Evolutionary conservation across 192 early-diverging fungal species (phyloP).

Genomic region (Umbelopsis ramanniana): DNA sequence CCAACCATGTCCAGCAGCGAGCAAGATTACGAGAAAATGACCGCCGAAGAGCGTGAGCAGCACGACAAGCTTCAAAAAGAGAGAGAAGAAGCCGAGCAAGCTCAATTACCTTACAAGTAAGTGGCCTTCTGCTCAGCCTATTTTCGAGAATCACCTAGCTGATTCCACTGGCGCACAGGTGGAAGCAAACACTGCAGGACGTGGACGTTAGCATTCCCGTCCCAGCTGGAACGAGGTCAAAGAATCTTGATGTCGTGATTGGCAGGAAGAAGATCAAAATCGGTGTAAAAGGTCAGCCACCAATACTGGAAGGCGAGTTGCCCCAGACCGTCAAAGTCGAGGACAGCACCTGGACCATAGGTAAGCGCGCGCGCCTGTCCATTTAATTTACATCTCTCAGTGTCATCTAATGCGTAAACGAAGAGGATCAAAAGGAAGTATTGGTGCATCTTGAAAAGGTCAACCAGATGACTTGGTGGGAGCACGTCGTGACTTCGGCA

Average conservation of each 20-base stretch:
- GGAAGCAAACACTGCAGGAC: conserved; percentile 84
- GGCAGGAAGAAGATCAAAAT: conserved; percentile 69
- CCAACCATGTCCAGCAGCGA: conserved; percentile 8
- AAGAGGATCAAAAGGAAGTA: conserved; percentile 71
- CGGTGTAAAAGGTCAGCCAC: conserved; percentile 70
- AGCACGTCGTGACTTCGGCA: conserved; percentile 78
- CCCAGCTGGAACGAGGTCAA: conserved; percentile 70
- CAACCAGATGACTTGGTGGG: conserved; percentile 88
- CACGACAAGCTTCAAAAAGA: conserved; percentile 44
- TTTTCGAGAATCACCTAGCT: neutral
- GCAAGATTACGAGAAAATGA: conserved; percentile 52
- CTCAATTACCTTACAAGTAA: conserved; percentile 41
- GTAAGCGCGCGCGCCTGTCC: no score
- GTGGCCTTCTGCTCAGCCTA: neutral
- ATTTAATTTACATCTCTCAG: no score
- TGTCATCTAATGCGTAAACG: neutral
- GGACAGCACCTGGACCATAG: conserved; percentile 83
- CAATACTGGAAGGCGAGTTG: conserved; percentile 79
- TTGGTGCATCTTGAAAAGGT: conserved; percentile 83
- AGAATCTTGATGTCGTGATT: conserved; percentile 70
- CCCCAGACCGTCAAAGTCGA: conserved; percentile 72
- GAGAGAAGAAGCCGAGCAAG: conserved; percentile 62
- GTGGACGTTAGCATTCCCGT: conserved; percentile 77
- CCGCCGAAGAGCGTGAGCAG: conserved; percentile 50
- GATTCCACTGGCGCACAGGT: conserved; percentile 35